Evolutionary conservation across 1,139 yeast species (phyloP).

Genomic region (Komagataea norvegica): DNA sequence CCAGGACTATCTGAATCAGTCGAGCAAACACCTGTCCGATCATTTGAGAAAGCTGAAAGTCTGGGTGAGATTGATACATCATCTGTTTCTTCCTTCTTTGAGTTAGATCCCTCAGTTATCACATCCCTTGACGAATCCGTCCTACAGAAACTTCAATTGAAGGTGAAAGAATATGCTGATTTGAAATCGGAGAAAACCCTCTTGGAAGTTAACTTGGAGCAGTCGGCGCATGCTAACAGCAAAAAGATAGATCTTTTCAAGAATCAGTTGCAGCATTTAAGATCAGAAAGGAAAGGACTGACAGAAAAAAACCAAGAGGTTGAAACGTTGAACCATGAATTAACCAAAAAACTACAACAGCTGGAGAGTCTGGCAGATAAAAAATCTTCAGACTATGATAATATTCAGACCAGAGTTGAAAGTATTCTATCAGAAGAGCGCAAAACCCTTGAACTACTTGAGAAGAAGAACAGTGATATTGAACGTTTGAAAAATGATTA

Average conservation of each 20-base stretch:
- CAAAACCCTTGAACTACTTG: constrained; percentile 37
- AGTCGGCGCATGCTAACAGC: constrained; percentile 37
- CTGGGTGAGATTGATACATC: constrained; percentile 7
- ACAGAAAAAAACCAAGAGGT: constrained; percentile 30
- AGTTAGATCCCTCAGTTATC: constrained; percentile 30
- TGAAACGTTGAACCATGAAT: constrained; percentile 27
- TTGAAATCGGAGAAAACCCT: constrained; percentile 48
- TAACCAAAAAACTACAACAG: constrained; percentile 29
- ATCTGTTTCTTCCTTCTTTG: constrained; percentile 34
- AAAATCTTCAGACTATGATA: constrained; percentile 8
- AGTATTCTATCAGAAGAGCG: constrained; percentile 35
- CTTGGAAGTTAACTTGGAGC: constrained; percentile 52
- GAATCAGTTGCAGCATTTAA: constrained; percentile 29
- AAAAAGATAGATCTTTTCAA: constrained; percentile 33
- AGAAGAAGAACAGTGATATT: constrained; percentile 43
- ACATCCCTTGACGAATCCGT: constrained; percentile 25
- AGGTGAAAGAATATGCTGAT: constrained; percentile 45
- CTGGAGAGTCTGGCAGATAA: constrained; percentile 27
- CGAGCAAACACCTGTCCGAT: neutral
- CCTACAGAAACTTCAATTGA: constrained; percentile 36
- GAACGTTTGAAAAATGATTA: constrained; percentile 48
- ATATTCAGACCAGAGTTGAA: constrained; percentile 19
- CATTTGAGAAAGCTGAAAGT: constrained; percentile 7
- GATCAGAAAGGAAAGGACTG: constrained; percentile 30
- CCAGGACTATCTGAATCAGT: constrained; percentile 5